A percentile compares a stretch with the other conserved stretches of the same genome.
Conservation (phyloP, 345 rosid genomes). For the Dimocarpus longan region DNA sequence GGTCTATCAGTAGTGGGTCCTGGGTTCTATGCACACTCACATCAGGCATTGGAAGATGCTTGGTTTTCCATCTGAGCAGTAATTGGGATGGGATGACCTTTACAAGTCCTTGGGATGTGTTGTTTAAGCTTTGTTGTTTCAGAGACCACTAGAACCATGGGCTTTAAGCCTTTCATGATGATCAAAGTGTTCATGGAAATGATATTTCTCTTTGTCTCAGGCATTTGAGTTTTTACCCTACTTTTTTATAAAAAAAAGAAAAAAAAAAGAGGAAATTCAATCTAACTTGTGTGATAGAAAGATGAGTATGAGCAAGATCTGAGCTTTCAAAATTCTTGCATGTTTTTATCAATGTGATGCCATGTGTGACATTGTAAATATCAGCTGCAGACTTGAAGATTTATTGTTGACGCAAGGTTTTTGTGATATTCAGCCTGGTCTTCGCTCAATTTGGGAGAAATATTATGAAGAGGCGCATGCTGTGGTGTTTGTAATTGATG, state of each 20-base stretch:
- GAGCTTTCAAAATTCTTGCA: background rate
- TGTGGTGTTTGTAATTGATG: constrained; percentile 84
- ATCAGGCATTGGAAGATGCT: background rate
- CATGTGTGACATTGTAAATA: background rate
- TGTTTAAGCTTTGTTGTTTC: background rate
- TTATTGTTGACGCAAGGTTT: constrained; percentile 10
- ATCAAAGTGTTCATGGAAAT: background rate
- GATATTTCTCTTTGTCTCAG: background rate
- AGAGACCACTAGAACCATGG: background rate
- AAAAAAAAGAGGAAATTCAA: background rate
- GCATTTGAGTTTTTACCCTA: background rate
- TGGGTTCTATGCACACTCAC: too few relatives aligned
- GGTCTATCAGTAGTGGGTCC: background rate
- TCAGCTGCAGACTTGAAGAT: constrained; percentile 14
- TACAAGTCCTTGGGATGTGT: background rate
- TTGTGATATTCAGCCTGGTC: constrained; percentile 70
- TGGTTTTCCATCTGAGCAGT: background rate
- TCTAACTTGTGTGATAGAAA: constrained; percentile 12
- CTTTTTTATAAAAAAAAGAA: too few relatives aligned
- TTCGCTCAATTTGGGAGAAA: constrained; percentile 98
- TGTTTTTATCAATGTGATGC: constrained; percentile 2
- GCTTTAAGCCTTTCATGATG: background rate
- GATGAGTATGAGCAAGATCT: background rate
- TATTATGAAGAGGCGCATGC: constrained; percentile 99
- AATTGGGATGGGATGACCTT: background rate